Base-by-base conservation (phyloP, 2,329 filamentous ascomycete species). In the Trichoderma brevicompactum region DNA sequence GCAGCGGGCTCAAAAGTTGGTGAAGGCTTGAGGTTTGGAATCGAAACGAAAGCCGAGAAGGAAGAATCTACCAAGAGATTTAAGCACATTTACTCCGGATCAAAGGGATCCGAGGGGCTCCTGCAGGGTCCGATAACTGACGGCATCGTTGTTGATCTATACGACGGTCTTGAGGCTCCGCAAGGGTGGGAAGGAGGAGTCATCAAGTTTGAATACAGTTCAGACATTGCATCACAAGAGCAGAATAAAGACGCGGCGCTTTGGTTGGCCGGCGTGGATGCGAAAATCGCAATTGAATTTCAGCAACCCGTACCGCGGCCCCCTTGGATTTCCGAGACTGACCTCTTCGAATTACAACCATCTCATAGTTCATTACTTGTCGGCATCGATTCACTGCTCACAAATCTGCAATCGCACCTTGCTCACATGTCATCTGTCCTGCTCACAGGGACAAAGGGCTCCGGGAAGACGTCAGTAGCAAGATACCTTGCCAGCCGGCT, bases 111-210 rank as follows among this genome's bases (percentile, higher is more conserved):
- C 0, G 85, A 85, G 23, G 87, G 90, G 1, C 76, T 98, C 17
- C 80, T 98, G 1, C 86, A 91, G 64, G 95, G 95, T 0, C 93
- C 95, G 5, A 75, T 99, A 58, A 97, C 94, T 0, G 92, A 99
- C 76, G 94, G 94, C 2, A 90, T 94, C 79, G 78, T 97, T 13
- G 78, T 99, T 19, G 88, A 81, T 0, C 71, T 82, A 41, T 83
- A 83, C 63, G 81, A 83, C 66, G 87, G 79, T 23, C 79, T 84
- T n/a, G 83, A 79, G 69, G 80, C 76, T 59, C 83, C 80, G 5
- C 81, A 84, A 48, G 85, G 86, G 13, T 97, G 94, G 88, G 88
- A 93, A 68, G 95, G 95, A 2, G 94, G 92, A 1, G 85, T 97
- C 32, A 72, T 97, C 60, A 89, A 89, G 72, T 92, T 97, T 71